A percentile compares a stretch with the other conserved stretches of the same genome.
Evolutionary conservation across 1,284 basidiomycete genomes (phyloP).

Genomic region (Apiotrichum porosum): DNA sequence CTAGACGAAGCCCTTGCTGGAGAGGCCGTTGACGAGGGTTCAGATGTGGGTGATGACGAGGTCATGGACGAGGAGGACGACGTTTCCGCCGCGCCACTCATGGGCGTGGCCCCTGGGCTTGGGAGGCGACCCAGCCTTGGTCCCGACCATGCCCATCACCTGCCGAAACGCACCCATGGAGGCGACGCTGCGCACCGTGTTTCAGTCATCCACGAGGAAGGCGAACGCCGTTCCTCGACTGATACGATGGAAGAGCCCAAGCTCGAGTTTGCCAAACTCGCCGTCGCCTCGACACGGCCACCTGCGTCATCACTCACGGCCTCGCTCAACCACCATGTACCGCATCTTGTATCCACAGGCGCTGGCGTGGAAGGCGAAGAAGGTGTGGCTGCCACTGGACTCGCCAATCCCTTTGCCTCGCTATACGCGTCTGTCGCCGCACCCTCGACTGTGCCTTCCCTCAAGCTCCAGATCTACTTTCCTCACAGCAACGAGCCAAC

Average conservation of each 20-base stretch:
- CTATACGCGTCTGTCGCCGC: slow-evolving; percentile 50
- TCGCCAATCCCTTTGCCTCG: slow-evolving; percentile 46
- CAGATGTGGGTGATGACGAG: slow-evolving; percentile 33
- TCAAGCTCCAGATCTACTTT: slow-evolving; percentile 77
- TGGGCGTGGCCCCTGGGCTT: background rate
- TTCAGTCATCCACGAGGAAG: slow-evolving; percentile 14
- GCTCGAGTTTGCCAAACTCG: slow-evolving; percentile 20
- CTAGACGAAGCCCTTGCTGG: slow-evolving; percentile 1
- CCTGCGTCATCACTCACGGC: slow-evolving; percentile 35
- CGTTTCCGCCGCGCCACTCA: background rate
- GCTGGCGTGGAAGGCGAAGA: slow-evolving; percentile 2
- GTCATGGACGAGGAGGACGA: slow-evolving; percentile 25
- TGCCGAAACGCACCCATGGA: no score
- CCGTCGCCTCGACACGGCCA: background rate
- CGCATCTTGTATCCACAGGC: slow-evolving; percentile 31
- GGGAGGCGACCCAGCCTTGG: background rate
- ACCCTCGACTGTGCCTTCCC: slow-evolving; percentile 39
- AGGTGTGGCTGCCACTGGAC: background rate
- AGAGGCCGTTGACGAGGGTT: slow-evolving; percentile 39
- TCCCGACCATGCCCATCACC: background rate
- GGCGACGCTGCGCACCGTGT: slow-evolving; percentile 1
- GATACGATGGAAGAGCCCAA: slow-evolving; percentile 18
- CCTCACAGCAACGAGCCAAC: slow-evolving; percentile 67
- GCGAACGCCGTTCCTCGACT: slow-evolving; percentile 24
- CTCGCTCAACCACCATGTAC: slow-evolving; percentile 37